A percentile compares a stretch with the other conserved stretches of the same genome.
Conservation (phyloP, 2,329 filamentous ascomycete species). For the Fusarium nygamai region DNA sequence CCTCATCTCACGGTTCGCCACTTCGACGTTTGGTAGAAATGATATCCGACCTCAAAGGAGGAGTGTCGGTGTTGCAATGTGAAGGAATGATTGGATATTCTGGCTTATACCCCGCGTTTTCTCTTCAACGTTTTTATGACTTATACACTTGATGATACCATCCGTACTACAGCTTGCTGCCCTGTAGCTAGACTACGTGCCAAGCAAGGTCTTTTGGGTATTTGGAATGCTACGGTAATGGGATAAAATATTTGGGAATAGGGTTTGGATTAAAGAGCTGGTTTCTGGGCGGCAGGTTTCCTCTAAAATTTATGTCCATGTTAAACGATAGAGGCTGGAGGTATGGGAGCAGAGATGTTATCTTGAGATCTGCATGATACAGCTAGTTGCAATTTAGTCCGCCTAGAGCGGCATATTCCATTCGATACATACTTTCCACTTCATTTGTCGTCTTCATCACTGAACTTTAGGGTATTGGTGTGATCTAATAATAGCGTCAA, state of each 20-base stretch:
- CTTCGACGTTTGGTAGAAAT: slow-evolving; percentile 44
- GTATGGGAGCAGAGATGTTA: background rate
- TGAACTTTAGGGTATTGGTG: background rate
- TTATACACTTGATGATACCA: slow-evolving; percentile 43
- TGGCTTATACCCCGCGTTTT: slow-evolving; percentile 33
- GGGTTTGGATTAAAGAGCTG: background rate
- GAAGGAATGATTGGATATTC: slow-evolving; percentile 28
- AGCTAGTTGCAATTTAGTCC: background rate
- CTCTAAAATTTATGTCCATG: slow-evolving; percentile 24
- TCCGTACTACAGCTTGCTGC: slow-evolving; percentile 5
- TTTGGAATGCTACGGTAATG: slow-evolving; percentile 11
- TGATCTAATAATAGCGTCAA: background rate
- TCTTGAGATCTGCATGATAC: background rate
- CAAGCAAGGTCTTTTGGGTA: slow-evolving; percentile 3
- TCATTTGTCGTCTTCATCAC: background rate
- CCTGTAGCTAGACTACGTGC: slow-evolving; percentile 34
- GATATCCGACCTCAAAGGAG: slow-evolving; percentile 25
- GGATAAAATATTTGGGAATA: slow-evolving; percentile 11
- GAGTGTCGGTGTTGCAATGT: slow-evolving; percentile 46
- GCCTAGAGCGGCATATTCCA: slow-evolving; percentile 12
- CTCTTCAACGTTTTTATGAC: slow-evolving; percentile 28
- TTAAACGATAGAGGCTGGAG: slow-evolving; percentile 1
- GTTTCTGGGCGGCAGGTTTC: slow-evolving; percentile 28
- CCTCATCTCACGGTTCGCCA: slow-evolving; percentile 48
- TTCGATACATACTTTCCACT: background rate